Conservation (phyloP, 176 grass and related monocot species). For the Phoenix roebelenii region DNA sequence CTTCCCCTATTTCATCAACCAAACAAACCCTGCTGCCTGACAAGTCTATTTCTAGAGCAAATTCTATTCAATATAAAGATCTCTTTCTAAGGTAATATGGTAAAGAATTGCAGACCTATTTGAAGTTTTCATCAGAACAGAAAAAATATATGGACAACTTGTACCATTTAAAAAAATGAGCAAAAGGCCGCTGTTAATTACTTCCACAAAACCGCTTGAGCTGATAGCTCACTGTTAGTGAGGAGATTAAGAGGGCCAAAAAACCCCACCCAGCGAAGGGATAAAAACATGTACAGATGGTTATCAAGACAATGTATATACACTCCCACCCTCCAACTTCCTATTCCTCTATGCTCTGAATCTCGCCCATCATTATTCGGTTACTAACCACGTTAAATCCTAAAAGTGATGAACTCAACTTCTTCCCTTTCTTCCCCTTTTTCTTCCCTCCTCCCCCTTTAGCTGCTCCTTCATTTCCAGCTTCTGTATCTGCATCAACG, state of each 20-base stretch:
- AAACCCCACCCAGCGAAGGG: background rate
- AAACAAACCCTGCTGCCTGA: no score
- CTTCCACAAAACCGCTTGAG: slow-evolving; percentile 23
- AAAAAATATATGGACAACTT: no score
- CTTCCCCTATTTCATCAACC: no score
- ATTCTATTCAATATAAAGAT: no score
- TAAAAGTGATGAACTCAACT: slow-evolving; percentile 60
- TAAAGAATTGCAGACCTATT: no score
- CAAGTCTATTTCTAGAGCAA: no score
- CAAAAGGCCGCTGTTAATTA: slow-evolving; percentile 1
- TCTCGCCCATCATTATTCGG: slow-evolving; percentile 99
- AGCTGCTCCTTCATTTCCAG: background rate
- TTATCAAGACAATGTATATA: slow-evolving; percentile 41
- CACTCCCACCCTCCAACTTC: slow-evolving; percentile 13
- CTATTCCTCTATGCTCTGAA: slow-evolving; percentile 66
- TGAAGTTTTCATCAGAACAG: no score
- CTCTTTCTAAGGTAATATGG: no score
- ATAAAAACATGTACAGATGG: slow-evolving; percentile 25
- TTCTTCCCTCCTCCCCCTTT: slow-evolving; percentile 52
- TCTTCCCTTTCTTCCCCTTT: slow-evolving; percentile 96
- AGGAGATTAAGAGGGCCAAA: slow-evolving; percentile 4
- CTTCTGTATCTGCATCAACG: slow-evolving; percentile 27
- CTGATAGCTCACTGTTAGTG: slow-evolving; percentile 14
- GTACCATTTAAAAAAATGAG: background rate
- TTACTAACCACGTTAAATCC: slow-evolving; percentile 98